Base-by-base conservation (phyloP, 2,329 filamentous ascomycete genomes). In the Colletotrichum godetiae region DNA sequence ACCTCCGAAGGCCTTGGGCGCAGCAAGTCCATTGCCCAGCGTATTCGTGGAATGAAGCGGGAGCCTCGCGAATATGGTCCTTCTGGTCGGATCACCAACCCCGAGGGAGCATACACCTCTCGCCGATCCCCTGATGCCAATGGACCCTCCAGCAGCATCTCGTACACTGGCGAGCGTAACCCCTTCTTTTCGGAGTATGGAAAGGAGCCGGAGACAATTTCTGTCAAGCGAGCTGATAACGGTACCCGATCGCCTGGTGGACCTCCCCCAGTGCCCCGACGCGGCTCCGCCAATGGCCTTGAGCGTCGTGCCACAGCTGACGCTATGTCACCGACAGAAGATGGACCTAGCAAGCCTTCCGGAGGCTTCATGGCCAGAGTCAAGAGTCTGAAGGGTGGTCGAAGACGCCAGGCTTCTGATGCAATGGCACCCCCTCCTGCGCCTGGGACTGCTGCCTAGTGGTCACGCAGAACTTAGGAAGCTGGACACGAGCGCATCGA, bases 21-120 rank as follows among this genome's bases (percentile, higher is more conserved):
- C 73, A 98, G 98, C 88, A 98, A 98, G 86, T 98, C 95, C 33
- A 87, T 99, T 73, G 97, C 95, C 3, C 95, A 98, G 81, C 94
- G 95, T 68, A 93, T 99, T 81, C 93, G 95, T 53, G 93, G 94
- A 76, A 95, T 97, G 78, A 94, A 92, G 81, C 92, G 92, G 74
- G 89, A 89, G n/a, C 89, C 89, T 10, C 90, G 91, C 62, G 88
- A 90, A 29, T 89, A 88, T 72, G 84, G 86, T 29, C 86, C 90
- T n/a, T 86, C 88, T 31, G 89, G 90, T 53, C 88, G 93, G 59
- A 82, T 90, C 69, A 86, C 85, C 6, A 91, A 88, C 75, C 88
- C 90, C 0, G 91, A 92, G 22, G 84, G 81, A 29, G 80, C 79
- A 19, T 86, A 86, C 74, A 78, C 78, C 73, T 79, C 78, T 13